Evolutionary conservation across 129 eudicot species (phyloP), one percentile per base, ranked within the genome.

Genomic region (Flaveria bidentis): DNA sequence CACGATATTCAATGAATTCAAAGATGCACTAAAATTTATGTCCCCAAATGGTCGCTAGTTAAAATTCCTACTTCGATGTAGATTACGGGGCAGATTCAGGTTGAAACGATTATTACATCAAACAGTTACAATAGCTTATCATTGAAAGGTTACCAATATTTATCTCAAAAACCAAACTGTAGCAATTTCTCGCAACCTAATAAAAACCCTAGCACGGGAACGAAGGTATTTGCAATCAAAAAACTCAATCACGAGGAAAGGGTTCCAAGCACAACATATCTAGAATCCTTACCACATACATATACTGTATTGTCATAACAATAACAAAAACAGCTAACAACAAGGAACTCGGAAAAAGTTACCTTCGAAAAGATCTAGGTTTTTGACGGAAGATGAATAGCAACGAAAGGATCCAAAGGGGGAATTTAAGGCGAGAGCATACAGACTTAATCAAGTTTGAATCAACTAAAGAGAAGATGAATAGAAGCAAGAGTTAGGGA

Each of bases 361-460:
- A 78, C 82, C 82, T 78, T 71, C 52, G 64, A 58, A 49, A 28
- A 69, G 58, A 78, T 69, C n/a, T 78, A 78, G 82, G 76, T 71
- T 70, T 78, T 10, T 28, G 76, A 78, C 23, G 52, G 71, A 78
- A 57, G 16, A 70, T 58, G 63, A 78, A 78, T 46, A 62, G 53
- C 8, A 60, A 77, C 11, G 67, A 66, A 14, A 69, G 67, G 26
- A 50, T 17, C 49, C 61, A n/a, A n/a, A 26, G 44, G 61, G 49
- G 63, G 47, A 45, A 75, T 63, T 61, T 18, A 63, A 75, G 23
- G 79, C 49, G 65, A 78, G 46, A 60, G 51, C 17, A 8, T 22
- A 58, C 15, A 45, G 70, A 78, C 28, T 69, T 3, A 78, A 57
- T 69, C 61, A 17, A 30, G 36, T 30, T 30, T 30, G 36, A 30